Evolutionary conservation across 2,329 filamentous ascomycete species (phyloP).

Genomic region (Aspergillus latus): DNA sequence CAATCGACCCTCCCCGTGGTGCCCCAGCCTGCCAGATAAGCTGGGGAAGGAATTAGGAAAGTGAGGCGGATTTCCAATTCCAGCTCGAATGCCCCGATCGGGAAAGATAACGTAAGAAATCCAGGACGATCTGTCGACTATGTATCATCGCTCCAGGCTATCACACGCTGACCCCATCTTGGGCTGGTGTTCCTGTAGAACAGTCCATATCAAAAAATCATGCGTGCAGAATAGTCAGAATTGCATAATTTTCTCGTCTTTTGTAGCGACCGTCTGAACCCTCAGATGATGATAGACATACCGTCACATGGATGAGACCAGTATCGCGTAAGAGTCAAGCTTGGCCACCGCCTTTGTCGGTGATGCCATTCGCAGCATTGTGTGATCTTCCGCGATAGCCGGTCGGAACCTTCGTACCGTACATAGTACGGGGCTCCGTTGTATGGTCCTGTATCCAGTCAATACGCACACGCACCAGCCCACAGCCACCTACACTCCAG

Average conservation of each 20-base stretch:
- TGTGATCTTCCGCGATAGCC: constrained; percentile 29
- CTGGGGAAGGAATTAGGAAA: constrained; percentile 14
- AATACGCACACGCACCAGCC: constrained; percentile 26
- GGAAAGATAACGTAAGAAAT: constrained; percentile 8
- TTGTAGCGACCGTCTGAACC: constrained; percentile 1
- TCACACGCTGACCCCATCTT: constrained; percentile 10
- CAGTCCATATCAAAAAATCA: constrained; percentile 10
- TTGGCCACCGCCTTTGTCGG: constrained; percentile 8
- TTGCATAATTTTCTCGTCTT: constrained; percentile 8
- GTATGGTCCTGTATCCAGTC: constrained; percentile 2
- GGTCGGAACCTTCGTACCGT: constrained; percentile 13
- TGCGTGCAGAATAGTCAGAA: constrained; percentile 12
- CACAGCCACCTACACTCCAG: constrained; percentile 15
- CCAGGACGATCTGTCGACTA: constrained; percentile 6
- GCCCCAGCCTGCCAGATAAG: constrained; percentile 17
- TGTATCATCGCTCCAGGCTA: not conserved
- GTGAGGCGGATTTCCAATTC: constrained; percentile 4
- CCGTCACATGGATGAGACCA: constrained; percentile 18
- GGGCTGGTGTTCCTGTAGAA: not conserved
- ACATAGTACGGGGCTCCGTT: not conserved
- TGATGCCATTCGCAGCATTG: constrained; percentile 14
- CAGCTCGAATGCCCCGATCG: not conserved
- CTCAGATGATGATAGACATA: constrained; percentile 17
- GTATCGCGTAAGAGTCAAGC: constrained; percentile 3
- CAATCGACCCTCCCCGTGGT: constrained; percentile 20